Conservation (phyloP, 805 yeast species). For the Alloascoidea africana region DNA sequence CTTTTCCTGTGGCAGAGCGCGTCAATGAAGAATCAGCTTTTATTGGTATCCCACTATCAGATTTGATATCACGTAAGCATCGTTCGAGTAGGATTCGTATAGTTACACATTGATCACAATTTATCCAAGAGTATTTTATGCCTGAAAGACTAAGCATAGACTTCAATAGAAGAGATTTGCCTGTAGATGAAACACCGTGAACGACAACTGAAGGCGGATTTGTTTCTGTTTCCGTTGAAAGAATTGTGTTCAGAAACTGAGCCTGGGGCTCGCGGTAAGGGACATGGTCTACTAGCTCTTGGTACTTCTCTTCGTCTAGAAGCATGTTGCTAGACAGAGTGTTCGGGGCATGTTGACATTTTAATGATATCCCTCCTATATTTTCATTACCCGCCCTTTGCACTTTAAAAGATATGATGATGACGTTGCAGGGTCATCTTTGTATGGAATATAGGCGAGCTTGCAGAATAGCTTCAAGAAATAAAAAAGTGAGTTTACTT, state of each 20-base stretch:
- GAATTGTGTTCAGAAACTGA: conserved; percentile 19
- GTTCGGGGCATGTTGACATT: no score
- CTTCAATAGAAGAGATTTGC: conserved; percentile 27
- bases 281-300: background rate
- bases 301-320: background rate
- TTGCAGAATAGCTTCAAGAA: no score
- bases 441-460: no score
- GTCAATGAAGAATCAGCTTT: conserved; percentile 13
- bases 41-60: conserved; percentile 17
- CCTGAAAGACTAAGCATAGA: conserved; percentile 16
- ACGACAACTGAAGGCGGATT: conserved; percentile 25
- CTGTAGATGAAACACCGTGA: conserved; percentile 33
- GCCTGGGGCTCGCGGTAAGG: conserved; percentile 18
- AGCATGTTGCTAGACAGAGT: no score
- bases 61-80: conserved; percentile 23
- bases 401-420: no score
- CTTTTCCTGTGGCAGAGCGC: conserved; percentile 11
- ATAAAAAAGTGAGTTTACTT: no score
- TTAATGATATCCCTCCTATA: no score
- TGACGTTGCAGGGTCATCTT: no score
- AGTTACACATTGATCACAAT: conserved; percentile 34
- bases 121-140: conserved; percentile 20
- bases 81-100: conserved; percentile 30
- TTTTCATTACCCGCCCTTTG: no score
- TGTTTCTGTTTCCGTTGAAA: conserved; percentile 12